Evolutionary conservation across 345 rosid genomes (phyloP), one percentile per base, ranked within the genome.

Genomic region (Salix purpurea): DNA sequence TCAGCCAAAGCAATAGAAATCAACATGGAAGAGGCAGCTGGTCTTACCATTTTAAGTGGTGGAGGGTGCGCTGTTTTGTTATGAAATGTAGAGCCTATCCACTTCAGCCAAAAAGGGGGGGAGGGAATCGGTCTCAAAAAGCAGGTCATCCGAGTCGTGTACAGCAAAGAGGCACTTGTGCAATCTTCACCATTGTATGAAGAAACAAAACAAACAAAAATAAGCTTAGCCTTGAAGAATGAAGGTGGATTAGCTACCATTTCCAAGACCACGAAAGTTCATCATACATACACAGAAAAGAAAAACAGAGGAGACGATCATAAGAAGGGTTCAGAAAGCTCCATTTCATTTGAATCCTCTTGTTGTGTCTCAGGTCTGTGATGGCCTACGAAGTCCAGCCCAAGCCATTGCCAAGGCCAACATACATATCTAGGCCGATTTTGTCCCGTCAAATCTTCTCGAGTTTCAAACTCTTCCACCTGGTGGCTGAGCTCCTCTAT

Each of bases 341-440:
- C 98, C 99, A 91, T 96, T 82, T 94, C 99, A 79, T 94, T 92
- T 21, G 94, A 89, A 79, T 67, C 83, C 74, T 87, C 85, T 71
- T 76, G 85, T 54, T 77, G 90, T 71, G 78, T 77, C 48, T 91
- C 93, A 71, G 86, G 67, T 70, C 70, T 83, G 77, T 69, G 87
- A 65, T 75, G 18, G 58, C 98, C 99, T 10, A 92, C 99, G 74
- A 94, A 87, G 84, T 94, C 96, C 71, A 96, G 62, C 58, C 99
- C 98, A 42, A 94, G 98, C 94, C 94, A 95, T 79, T 96, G 99
- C 98, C 97, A 94, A 4, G 97, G 98, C 98, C 99, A 94, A 79
- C 99, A 96, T 58, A 83, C 91, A 74, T 94, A 96, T 81, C 97
- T 87, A 11, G 94, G 84, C 40, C 90, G 77, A 69, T 77, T 82